Conservation (phyloP, 352 stramenopile species). For the Globisporangium paddicum region DNA sequence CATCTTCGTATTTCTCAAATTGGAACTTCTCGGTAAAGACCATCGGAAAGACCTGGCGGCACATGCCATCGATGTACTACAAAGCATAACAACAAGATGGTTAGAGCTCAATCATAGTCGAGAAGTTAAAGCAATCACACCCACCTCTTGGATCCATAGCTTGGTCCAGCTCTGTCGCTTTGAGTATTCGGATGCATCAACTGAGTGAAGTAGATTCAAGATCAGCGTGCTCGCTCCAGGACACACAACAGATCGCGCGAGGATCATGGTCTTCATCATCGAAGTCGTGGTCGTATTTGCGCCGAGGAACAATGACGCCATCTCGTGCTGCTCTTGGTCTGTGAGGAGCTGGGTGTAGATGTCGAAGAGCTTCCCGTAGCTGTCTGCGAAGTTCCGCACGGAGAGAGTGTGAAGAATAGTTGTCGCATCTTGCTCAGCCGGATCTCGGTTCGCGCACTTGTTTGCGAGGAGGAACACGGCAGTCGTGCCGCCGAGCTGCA, state of each 20-base stretch:
- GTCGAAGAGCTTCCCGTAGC: constrained; percentile 34
- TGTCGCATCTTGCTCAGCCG: constrained; percentile 39
- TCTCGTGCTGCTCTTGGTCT: constrained; percentile 38
- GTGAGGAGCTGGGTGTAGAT: constrained; percentile 57
- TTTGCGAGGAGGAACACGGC: constrained; percentile 64
- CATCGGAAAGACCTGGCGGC: constrained; percentile 59
- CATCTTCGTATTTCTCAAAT: constrained; percentile 41
- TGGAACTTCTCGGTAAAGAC: constrained; percentile 58
- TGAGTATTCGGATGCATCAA: constrained; percentile 32
- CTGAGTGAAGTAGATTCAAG: constrained; percentile 59
- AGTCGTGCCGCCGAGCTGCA: constrained; percentile 35
- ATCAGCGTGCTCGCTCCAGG: constrained; percentile 58
- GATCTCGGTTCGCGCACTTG: constrained; percentile 22
- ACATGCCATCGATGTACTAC: constrained; percentile 71
- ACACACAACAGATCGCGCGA: constrained; percentile 48
- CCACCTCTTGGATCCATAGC: constrained; percentile 63
- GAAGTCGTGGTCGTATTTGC: constrained; percentile 39
- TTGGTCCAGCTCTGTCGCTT: constrained; percentile 26
- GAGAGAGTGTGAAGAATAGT: constrained; percentile 56
- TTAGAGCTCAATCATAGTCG: too few species aligned
- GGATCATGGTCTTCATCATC: constrained; percentile 44
- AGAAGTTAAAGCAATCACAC: too few species aligned
- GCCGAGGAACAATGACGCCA: constrained; percentile 40
- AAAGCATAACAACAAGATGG: too few species aligned
- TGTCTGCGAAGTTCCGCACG: constrained; percentile 57